Base-by-base conservation (phyloP, 768 basidiomycete genomes). In the Mycena metata region DNA sequence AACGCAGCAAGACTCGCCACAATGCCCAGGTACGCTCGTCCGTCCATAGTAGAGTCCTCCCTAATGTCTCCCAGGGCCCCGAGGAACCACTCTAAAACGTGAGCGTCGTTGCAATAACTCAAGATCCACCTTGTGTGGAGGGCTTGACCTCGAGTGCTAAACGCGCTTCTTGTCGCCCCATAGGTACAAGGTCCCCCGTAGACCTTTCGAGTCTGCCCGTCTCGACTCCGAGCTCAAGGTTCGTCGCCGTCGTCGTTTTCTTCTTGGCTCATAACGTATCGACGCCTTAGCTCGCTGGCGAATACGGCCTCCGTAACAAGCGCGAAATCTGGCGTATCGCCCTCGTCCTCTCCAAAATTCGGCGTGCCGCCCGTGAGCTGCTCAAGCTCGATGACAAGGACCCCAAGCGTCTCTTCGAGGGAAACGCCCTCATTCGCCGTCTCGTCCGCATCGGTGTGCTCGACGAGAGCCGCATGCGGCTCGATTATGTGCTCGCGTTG, bases 271-370 rank as follows among this genome's bases (percentile, higher is more conserved):
- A 58, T 69, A 65, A 42, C n/a, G 51, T 57, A 59, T 57, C 58
- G 30, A 43, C 26, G 42, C 47, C 17, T 60, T 76, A 98, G 97
- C 96, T 99, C 83, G 97, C 96, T 60, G 97, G 98, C 83, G 98
- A 99, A 85, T 99, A 96, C 88, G 98, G 98, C 82, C 95, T 99
- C 80, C 94, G 96, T 83, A 99, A 98, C 94, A 99, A 99, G 89
- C 94, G 97, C 81, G 98, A 99, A 86, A 98, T 99, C 86, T 99
- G 97, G 98, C 95, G 98, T 79, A 99, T 99, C 82, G 91, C 95
- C 81, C 92, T 99, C 78, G 91, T 91, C 81, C 92, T 99, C 62
- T 99, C 98, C 78, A 98, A 99, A 89, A 99, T 99, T 80, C 97
- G 98, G 88, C 96, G 98, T 92, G 98, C 98, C 71, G 98, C 98